Evolutionary conservation across 352 stramenopile species (phyloP).

Genomic region (Nothophytophthora sp.): DNA sequence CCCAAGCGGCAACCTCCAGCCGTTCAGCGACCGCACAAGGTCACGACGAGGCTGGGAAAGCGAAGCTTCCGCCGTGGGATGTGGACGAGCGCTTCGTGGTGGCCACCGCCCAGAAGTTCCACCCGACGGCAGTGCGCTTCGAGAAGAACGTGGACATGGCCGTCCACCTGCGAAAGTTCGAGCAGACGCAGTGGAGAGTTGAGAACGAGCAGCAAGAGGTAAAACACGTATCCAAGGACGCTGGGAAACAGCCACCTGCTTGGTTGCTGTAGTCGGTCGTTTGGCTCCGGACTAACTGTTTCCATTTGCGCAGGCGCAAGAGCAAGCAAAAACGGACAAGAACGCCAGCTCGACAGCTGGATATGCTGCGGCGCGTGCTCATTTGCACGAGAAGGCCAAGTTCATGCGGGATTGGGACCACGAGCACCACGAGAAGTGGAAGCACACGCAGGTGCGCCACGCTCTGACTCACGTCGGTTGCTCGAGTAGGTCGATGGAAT

Average conservation of each 20-base stretch:
- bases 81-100: conserved; percentile 60
- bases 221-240: conserved; percentile 1
- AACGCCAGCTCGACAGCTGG: conserved; percentile 18
- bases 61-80: conserved; percentile 25
- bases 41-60: conserved; percentile 1
- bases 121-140: conserved; percentile 49
- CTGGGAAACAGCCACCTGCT: no score
- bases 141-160: conserved; percentile 72
- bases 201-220: conserved; percentile 54
- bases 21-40: neutral
- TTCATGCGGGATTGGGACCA: conserved; percentile 70
- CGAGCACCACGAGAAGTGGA: conserved; percentile 54
- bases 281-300: neutral
- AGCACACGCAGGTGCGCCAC: conserved; percentile 47
- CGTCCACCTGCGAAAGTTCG: conserved; percentile 62
- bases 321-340: conserved; percentile 23
- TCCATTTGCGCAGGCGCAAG: conserved; percentile 25
- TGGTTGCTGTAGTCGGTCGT: no score
- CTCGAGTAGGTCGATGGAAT: no score
- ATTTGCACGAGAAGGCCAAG: conserved; percentile 56
- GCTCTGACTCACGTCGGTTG: no score
- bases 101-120: conserved; percentile 37
- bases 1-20: conserved; percentile 5
- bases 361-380: conserved; percentile 34
- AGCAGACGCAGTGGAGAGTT: conserved; percentile 53